phyloP scores from a whole-genome alignment of 2,329 filamentous ascomycete genomes.

The Pseudogymnoascus sp. region DNA sequence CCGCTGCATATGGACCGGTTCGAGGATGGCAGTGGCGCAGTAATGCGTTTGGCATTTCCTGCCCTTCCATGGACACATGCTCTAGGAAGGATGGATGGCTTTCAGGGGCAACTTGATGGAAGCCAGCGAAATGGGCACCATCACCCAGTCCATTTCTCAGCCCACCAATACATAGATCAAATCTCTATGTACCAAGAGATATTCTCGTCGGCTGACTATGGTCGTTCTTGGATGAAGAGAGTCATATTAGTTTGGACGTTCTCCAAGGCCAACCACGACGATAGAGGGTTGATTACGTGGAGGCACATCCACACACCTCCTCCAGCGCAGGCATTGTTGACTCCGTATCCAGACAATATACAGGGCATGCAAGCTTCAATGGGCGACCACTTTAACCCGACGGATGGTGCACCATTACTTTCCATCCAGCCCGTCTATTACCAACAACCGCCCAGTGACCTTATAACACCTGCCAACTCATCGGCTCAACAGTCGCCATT shows the following conservation, averaged over 20 bases:
- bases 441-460: not conserved
- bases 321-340: conserved; percentile 23
- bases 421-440: not conserved
- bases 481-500: not conserved
- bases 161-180: conserved; percentile 51
- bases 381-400: not conserved
- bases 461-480: not conserved
- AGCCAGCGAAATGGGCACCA: conserved; percentile 39
- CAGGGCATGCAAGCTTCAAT: not conserved
- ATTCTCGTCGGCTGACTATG: conserved; percentile 46
- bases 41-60: conserved; percentile 25
- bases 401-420: not conserved
- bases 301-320: conserved; percentile 41
- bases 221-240: conserved; percentile 46
- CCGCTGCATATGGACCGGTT: conserved; percentile 10
- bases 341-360: conserved; percentile 20
- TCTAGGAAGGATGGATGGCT: conserved; percentile 22
- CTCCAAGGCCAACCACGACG: conserved; percentile 42
- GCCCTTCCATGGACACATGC: conserved; percentile 26
- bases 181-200: conserved; percentile 64
- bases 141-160: conserved; percentile 30
- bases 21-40: conserved; percentile 19
- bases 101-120: conserved; percentile 30
- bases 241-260: conserved; percentile 59
- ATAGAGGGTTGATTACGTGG: conserved; percentile 51